Conservation (phyloP, 352 stramenopile species). For the Phytophthora rubi region DNA sequence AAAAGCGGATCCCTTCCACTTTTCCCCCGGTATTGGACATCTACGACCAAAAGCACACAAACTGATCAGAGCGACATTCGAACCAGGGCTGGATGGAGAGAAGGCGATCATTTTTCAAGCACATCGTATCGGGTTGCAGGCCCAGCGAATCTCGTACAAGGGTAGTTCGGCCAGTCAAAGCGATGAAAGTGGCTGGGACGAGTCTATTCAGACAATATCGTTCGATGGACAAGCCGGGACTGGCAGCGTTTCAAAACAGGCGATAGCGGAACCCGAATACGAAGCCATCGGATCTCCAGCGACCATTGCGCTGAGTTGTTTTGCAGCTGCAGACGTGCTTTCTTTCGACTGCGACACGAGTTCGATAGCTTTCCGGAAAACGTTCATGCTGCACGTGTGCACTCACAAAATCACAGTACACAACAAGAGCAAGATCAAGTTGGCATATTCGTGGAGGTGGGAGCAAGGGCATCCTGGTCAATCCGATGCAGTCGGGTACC, state of each 20-base stretch:
- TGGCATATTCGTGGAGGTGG: slow-evolving; percentile 71
- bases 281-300: slow-evolving; percentile 45
- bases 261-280: slow-evolving; percentile 54
- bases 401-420: slow-evolving; percentile 69
- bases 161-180: slow-evolving; percentile 18
- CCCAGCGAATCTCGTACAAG: slow-evolving; percentile 67
- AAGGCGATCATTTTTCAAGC: slow-evolving; percentile 47
- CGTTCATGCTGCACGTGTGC: slow-evolving; percentile 90
- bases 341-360: slow-evolving; percentile 68
- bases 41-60: slow-evolving; percentile 64
- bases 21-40: slow-evolving; percentile 79
- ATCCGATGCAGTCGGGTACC: slow-evolving; percentile 11
- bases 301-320: slow-evolving; percentile 59
- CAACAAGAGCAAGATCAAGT: slow-evolving; percentile 77
- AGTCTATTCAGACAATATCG: slow-evolving; percentile 66
- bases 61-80: slow-evolving; percentile 79
- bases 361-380: slow-evolving; percentile 75
- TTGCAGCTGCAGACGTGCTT: slow-evolving; percentile 68
- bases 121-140: slow-evolving; percentile 47
- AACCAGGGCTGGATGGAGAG: slow-evolving; percentile 27
- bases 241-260: slow-evolving; percentile 24
- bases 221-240: slow-evolving; percentile 42
- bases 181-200: slow-evolving; percentile 74
- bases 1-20: slow-evolving; percentile 62
- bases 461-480: slow-evolving; percentile 28